A percentile compares a stretch with the other conserved stretches of the same genome.
Conservation (phyloP, 352 stramenopile species). For the Globisporangium spinosum region DNA sequence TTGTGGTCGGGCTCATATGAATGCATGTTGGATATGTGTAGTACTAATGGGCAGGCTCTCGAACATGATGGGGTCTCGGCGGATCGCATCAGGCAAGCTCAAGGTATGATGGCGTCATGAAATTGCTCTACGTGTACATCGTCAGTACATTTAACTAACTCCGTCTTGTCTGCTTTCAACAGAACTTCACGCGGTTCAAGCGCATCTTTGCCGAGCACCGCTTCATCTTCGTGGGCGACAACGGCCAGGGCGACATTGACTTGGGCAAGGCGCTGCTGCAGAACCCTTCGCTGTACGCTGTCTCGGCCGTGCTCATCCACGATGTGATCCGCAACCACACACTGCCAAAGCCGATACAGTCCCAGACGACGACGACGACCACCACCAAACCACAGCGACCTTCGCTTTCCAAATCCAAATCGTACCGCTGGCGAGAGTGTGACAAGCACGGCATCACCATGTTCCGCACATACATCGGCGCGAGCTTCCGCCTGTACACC, state of each 20-base stretch:
- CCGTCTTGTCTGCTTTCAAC: neutral
- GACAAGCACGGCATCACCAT: slow-evolving; percentile 58
- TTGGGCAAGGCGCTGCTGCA: slow-evolving; percentile 65
- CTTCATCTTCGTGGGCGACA: slow-evolving; percentile 82
- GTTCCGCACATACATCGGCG: slow-evolving; percentile 81
- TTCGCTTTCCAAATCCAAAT: slow-evolving; percentile 19
- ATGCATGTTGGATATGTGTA: slow-evolving; percentile 15
- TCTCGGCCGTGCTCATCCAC: slow-evolving; percentile 71
- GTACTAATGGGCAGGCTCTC: slow-evolving; percentile 72
- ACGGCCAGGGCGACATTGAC: slow-evolving; percentile 79
- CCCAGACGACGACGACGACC: neutral
- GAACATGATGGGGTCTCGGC: slow-evolving; percentile 57
- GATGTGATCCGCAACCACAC: slow-evolving; percentile 81
- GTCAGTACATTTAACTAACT: neutral
- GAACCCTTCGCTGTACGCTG: slow-evolving; percentile 45
- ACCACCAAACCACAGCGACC: slow-evolving; percentile 6
- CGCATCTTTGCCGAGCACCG: slow-evolving; percentile 67
- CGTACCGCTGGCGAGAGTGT: slow-evolving; percentile 66
- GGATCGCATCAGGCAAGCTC: slow-evolving; percentile 69
- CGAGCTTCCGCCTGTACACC: slow-evolving; percentile 50
- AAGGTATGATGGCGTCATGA: slow-evolving; percentile 24
- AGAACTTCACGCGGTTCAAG: slow-evolving; percentile 78
- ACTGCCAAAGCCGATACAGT: neutral
- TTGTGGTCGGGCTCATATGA: neutral
- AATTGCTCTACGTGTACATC: neutral